Evolutionary conservation across 2,329 filamentous ascomycete species (phyloP).

Genomic region (Fusarium sp.): DNA sequence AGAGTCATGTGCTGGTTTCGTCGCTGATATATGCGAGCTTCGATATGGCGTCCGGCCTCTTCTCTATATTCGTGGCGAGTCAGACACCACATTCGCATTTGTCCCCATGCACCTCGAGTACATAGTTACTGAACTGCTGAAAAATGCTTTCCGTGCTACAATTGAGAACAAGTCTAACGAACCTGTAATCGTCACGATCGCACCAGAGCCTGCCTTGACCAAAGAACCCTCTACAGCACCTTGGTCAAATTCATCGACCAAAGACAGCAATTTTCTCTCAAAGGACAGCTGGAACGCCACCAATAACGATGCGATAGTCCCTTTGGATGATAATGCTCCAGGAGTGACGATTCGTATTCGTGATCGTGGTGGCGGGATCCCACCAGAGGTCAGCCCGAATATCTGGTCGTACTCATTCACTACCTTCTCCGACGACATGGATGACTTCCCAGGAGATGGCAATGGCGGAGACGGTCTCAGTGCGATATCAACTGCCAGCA

Average conservation of each 20-base stretch:
- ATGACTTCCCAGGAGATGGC: conserved; percentile 53
- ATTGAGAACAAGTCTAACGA: conserved; percentile 85
- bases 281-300: conserved; percentile 51
- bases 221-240: conserved; percentile 35
- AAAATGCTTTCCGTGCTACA: conserved; percentile 95
- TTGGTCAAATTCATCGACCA: conserved; percentile 42
- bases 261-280: neutral
- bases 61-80: conserved; percentile 84
- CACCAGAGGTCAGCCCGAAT: conserved; percentile 81
- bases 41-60: conserved; percentile 90
- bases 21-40: conserved; percentile 95
- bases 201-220: conserved; percentile 66
- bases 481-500: conserved; percentile 76
- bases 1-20: conserved; percentile 85
- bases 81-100: conserved; percentile 88
- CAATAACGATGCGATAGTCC: conserved; percentile 60
- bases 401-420: conserved; percentile 99
- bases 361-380: conserved; percentile 93
- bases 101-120: conserved; percentile 97
- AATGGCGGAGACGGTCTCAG: conserved; percentile 68
- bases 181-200: conserved; percentile 91
- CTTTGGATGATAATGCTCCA: conserved; percentile 72
- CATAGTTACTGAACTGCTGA: conserved; percentile 94
- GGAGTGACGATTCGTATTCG: conserved; percentile 95
- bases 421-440: conserved; percentile 76